Evolutionary conservation across 108 stramenopile genomes (phyloP).

Genomic region (Thalassiosira profunda): DNA sequence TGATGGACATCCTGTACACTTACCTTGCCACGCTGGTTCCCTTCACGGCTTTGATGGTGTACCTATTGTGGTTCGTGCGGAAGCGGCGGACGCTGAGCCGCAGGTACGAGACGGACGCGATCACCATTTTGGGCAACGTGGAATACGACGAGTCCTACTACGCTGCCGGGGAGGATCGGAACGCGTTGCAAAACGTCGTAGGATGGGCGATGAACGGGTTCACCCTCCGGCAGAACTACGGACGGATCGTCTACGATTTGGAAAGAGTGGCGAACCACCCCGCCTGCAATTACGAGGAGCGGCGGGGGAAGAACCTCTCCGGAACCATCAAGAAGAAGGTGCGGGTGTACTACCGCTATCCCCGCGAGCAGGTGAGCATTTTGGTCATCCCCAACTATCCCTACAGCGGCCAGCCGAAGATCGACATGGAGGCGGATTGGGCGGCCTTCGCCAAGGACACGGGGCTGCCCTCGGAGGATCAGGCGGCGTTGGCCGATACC

Average conservation of each 20-base stretch:
- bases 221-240: conserved; percentile 46
- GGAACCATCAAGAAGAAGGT: conserved; percentile 62
- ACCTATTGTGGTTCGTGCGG: conserved; percentile 63
- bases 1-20: conserved; percentile 61
- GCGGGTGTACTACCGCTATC: conserved; percentile 68
- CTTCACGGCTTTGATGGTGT: conserved; percentile 48
- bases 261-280: conserved; percentile 52
- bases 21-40: conserved; percentile 53
- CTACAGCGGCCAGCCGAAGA: conserved; percentile 70
- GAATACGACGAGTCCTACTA: conserved; percentile 15
- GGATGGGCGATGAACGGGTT: conserved; percentile 26
- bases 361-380: conserved; percentile 62
- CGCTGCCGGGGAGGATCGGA: background rate
- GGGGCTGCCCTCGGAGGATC: conserved; percentile 16
- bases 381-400: conserved; percentile 62
- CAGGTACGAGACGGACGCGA: conserved; percentile 57
- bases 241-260: conserved; percentile 54
- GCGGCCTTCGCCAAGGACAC: conserved; percentile 37
- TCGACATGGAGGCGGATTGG: conserved; percentile 75
- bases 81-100: conserved; percentile 60
- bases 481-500: conserved; percentile 3
- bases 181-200: background rate
- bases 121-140: conserved; percentile 37
- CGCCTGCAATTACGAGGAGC: conserved; percentile 20
- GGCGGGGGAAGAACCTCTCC: background rate